phyloP scores from a whole-genome alignment of 176 grass and related monocot genomes.

The Luzula sylvatica region DNA sequence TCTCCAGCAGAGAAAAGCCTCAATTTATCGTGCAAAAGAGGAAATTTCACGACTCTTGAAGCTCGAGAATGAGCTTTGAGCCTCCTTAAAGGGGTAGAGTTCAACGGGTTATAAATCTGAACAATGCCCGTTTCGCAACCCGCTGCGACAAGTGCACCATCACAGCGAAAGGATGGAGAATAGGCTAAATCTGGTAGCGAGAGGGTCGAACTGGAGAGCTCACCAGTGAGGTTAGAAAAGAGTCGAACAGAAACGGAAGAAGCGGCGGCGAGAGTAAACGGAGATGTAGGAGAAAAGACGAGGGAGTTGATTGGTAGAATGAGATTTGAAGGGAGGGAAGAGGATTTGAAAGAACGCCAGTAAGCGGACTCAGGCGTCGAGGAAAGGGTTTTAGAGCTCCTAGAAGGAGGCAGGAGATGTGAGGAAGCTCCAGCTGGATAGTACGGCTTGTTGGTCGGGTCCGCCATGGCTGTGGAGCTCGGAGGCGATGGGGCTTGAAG shows the following conservation, averaged over 20 bases:
- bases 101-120: constrained; percentile 63
- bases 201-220: constrained; percentile 17
- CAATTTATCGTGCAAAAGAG: constrained; percentile 53
- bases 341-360: constrained; percentile 69
- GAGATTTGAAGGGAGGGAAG: constrained; percentile 35
- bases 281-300: constrained; percentile 40
- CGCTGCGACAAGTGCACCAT: constrained; percentile 62
- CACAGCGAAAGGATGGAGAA: constrained; percentile 82
- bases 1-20: constrained; percentile 69
- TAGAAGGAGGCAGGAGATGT: constrained; percentile 24
- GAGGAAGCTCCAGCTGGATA: constrained; percentile 33
- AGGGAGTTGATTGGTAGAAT: constrained; percentile 57
- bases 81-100: constrained; percentile 38
- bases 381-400: constrained; percentile 1
- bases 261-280: constrained; percentile 40
- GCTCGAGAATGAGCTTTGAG: constrained; percentile 49
- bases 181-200: constrained; percentile 47
- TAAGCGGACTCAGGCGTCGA: constrained; percentile 43
- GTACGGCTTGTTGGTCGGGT: constrained; percentile 33
- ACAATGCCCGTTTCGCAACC: constrained; percentile 58
- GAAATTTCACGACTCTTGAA: constrained; percentile 58
- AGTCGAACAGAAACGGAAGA: constrained; percentile 47
- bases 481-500: neutral
- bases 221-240: constrained; percentile 36
- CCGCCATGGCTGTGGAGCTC: constrained; percentile 30